Base-by-base conservation (phyloP, 805 yeast species). In the Sugiyamaella qingdaonensis region DNA sequence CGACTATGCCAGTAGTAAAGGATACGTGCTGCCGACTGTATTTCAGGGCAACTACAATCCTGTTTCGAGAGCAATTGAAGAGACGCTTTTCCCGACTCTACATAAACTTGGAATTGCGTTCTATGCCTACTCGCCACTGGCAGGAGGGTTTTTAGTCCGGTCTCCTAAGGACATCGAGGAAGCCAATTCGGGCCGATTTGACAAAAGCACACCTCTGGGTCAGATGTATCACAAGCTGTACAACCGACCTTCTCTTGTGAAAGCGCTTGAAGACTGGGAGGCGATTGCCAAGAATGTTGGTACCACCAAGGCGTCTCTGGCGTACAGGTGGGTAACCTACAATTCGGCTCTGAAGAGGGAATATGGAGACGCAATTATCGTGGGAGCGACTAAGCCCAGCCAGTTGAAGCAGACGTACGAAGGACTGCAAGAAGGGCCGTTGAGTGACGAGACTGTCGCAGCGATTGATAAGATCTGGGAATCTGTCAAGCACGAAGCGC, bases 1-100 rank as follows among this genome's bases (percentile, higher is more conserved):
- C 46, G 42, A 54, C 13, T 47, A 49, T 48, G 58, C 64, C 9
- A 56, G 57, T 36, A 52, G 54, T 41, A 54, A 64, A 46, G 57
- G 56, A 13, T 64, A 64, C 54, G 57, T 62, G 27, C 46, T 54
- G n/a, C 68, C 68, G 1, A 53, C 68, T 4, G 66, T 65, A n/a
- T 63, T 56, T 51, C 68, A 65, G 51, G 68, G 68, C 18, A 54
- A 61, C 31, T 65, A 65, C 55, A 65, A 65, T 48, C 59, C 64
- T 29, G 57, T 65, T 27, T 49, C 66, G 11, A 58, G 68, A 31
- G 49, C 45, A 37, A 49, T 46, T 46, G 68, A 64, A 49, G 11
- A 31, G 7, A 60, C 63, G 11, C 50, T 64, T 19, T 59, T 64
- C 39, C 67, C 68, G 1, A 43, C 58, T n/a, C 48, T 64, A 33